Conservation (phyloP, 257 asterid genomes). For the Pogostemon cablin region DNA sequence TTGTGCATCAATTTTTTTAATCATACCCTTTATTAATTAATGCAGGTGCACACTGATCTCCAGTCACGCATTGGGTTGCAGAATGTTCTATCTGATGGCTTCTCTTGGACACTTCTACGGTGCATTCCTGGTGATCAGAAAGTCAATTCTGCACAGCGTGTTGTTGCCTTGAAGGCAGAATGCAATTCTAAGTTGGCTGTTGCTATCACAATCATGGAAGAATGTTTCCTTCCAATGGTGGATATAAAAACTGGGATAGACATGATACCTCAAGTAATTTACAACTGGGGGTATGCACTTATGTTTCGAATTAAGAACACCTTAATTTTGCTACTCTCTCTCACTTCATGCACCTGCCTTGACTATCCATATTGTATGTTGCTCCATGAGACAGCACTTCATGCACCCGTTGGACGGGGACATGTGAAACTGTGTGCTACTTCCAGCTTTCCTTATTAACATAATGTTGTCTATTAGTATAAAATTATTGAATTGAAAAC, state of each 20-base stretch:
- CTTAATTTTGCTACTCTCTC: slow-evolving; percentile 1
- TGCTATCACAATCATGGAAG: slow-evolving; percentile 96
- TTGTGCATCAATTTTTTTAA: neutral
- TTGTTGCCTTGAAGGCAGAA: slow-evolving; percentile 80
- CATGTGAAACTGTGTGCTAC: neutral
- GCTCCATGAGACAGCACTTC: slow-evolving; percentile 7
- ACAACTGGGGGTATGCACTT: slow-evolving; percentile 79
- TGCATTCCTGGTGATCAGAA: slow-evolving; percentile 81
- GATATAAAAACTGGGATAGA: slow-evolving; percentile 92
- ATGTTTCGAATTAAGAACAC: slow-evolving; percentile 10
- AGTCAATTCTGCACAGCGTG: slow-evolving; percentile 61
- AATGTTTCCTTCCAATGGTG: slow-evolving; percentile 97
- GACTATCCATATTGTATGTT: slow-evolving; percentile 2
- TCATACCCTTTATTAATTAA: neutral
- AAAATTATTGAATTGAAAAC: slow-evolving; percentile 33
- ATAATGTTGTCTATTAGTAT: slow-evolving; percentile 6
- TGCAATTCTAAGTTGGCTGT: slow-evolving; percentile 97
- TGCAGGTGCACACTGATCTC: slow-evolving; percentile 80
- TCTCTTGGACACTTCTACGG: slow-evolving; percentile 81
- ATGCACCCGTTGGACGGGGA: too few species aligned
- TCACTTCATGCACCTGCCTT: neutral
- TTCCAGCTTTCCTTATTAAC: slow-evolving; percentile 17
- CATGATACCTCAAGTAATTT: slow-evolving; percentile 97
- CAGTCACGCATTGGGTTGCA: slow-evolving; percentile 67
- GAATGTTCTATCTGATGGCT: slow-evolving; percentile 68